Evolutionary conservation across 768 basidiomycete genomes (phyloP), one percentile per base, ranked within the genome.

Genomic region (Termitomyces sp.): DNA sequence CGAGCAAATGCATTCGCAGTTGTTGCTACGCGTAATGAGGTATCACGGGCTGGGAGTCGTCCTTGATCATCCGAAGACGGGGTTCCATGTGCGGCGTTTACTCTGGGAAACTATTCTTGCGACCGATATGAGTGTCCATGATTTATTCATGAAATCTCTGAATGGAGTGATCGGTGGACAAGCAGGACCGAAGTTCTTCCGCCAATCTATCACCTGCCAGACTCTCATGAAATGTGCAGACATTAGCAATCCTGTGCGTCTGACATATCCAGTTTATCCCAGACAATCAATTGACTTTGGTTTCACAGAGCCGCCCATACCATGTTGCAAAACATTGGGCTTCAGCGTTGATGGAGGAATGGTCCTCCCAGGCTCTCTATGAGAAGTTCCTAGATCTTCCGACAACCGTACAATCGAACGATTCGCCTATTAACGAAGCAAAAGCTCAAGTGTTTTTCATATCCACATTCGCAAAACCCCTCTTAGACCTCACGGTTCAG

Each of bases 161-260:
- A 68, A 76, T 58, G 65, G 66, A 7, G 64, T 86, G 23, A 69
- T 87, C 36, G 64, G 68, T 3, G 80, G 77, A 20, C 72, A 73
- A 27, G 42, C 70, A 20, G 66, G 63, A 16, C 64, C 77, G 10
- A 63, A 80, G 41, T 71, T 73, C 49, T 65, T 72, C 60, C 80
- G 85, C 51, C 79, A 88, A 61, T 75, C 89, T 23, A 70, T 96
- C 50, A 69, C 94, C 22, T 96, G 92, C 66, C 94, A 98, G 64
- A 89, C 90, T 3, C 73, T 99, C 49, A 85, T 99, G 68, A 98
- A 99, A 71, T 97, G 95, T 64, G 94, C 96, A 16, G 97, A 99
- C 72, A 98, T 99, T 64, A 94, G 92, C 67, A 99, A 99, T 68
- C 96, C 97, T 15, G 94, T 97, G 67, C 60, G 94, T 82, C 47